Conservation (phyloP, 2,329 filamentous ascomycete genomes). For the Nigrospora osmanthi region DNA sequence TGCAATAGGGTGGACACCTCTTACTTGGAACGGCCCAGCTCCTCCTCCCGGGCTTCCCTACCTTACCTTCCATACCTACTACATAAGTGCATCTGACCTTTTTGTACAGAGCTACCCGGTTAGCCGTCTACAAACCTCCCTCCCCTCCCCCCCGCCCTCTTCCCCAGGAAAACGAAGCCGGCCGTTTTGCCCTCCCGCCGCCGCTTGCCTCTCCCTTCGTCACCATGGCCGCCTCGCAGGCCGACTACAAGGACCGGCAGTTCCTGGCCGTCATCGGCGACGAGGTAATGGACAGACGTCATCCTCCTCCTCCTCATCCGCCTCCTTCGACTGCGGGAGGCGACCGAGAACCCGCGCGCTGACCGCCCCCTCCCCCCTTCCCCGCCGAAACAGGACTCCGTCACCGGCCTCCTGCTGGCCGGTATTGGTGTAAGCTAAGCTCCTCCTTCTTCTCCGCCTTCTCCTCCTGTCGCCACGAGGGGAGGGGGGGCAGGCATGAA, state of each 20-base stretch:
- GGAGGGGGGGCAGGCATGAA: background rate
- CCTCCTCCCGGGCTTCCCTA: too few relatives aligned
- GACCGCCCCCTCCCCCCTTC: conserved; percentile 9
- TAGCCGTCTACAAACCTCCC: too few relatives aligned
- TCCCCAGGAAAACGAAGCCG: too few relatives aligned
- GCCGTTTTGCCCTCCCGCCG: too few relatives aligned
- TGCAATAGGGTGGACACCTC: too few relatives aligned
- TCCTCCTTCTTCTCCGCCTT: background rate
- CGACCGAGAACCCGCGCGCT: background rate
- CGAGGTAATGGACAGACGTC: conserved; percentile 53
- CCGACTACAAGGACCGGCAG: conserved; percentile 75
- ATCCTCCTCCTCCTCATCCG: too few relatives aligned
- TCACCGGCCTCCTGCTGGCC: conserved; percentile 89
- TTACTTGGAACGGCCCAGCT: too few relatives aligned
- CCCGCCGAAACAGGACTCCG: conserved; percentile 63
- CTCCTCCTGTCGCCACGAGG: background rate
- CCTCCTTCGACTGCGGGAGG: background rate
- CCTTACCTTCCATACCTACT: too few relatives aligned
- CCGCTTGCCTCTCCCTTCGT: background rate
- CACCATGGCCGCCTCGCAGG: conserved; percentile 39
- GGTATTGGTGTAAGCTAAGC: conserved; percentile 69
- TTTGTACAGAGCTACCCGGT: too few relatives aligned
- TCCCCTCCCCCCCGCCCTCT: too few relatives aligned
- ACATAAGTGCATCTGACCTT: too few relatives aligned
- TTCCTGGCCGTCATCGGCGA: conserved; percentile 97